Base-by-base conservation (phyloP, 2,329 filamentous ascomycete species). In the Hypoxylon sp. region DNA sequence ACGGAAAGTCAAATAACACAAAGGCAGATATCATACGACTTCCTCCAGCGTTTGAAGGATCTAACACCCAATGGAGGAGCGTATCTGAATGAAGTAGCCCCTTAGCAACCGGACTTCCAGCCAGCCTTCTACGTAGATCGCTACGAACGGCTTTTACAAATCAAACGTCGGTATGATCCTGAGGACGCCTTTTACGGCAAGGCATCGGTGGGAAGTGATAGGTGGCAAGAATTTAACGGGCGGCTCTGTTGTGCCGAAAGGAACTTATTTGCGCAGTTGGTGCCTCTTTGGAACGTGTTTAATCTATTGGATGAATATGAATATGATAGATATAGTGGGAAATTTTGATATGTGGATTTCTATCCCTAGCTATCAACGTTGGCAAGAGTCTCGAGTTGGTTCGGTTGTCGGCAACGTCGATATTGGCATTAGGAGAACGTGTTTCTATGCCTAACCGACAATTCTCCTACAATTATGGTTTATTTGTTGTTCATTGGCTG, bases 131-230 rank as follows among this genome's bases (percentile, higher is more conserved):
- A 75, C 65, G 80, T 80, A 5, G 65, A 51, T 1, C 78, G 80
- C 56, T 81, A 81, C 58, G 30, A 55, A 1, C 60, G 58, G 10
- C 64, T 82, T 41, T 28, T 76, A 11, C 49, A 14, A 0, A 75
- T 85, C 21, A 85, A 85, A 77, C 63, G 76, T 13, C 79, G 75
- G 43, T 83, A 80, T 67, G 84, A 84, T 72, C 73, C 79, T 3
- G 21, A 75, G 2, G 71, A 72, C 3, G 38, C 84, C 1, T 82
- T 81, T 34, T 81, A 82, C 51, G 80, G 78, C 13, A 74, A 71
- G 7, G 79, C 78, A 0, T 79, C 74, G 5, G 81, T 84, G 5
- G 83, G 82, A 0, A 81, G 79, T 66, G 81, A 83, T 4, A 65
- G 69, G 2, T 84, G 81, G 82, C 67, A 61, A 6, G 76, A 80